Evolutionary conservation across 108 stramenopile species (phyloP).

Genomic region (Cyclotella sp.): DNA sequence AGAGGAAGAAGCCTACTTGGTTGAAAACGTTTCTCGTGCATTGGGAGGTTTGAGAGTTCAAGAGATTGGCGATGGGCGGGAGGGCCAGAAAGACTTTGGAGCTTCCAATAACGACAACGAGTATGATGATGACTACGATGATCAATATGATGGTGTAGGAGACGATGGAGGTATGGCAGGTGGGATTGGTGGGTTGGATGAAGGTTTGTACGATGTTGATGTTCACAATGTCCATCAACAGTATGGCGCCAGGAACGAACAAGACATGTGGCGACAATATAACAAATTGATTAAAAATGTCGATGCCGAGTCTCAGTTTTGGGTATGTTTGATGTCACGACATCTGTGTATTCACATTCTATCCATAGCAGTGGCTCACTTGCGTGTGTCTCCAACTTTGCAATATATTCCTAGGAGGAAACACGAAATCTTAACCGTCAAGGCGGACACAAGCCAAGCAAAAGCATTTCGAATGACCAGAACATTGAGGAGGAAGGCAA

Average conservation of each 20-base stretch:
- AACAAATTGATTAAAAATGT: constrained; percentile 67
- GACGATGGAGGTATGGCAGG: constrained; percentile 63
- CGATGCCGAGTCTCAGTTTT: constrained; percentile 73
- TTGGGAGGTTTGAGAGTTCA: constrained; percentile 18
- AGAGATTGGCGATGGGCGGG: not conserved
- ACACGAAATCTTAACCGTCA: constrained; percentile 44
- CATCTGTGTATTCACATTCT: not conserved
- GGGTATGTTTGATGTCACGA: constrained; percentile 35
- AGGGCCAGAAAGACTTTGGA: constrained; percentile 13
- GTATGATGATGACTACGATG: constrained; percentile 90
- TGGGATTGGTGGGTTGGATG: constrained; percentile 50
- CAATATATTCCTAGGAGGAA: constrained; percentile 12
- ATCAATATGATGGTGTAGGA: constrained; percentile 85
- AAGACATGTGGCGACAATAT: constrained; percentile 63
- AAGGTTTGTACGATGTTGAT: constrained; percentile 66
- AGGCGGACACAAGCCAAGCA: constrained; percentile 12
- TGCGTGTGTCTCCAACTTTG: not conserved
- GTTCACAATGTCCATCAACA: constrained; percentile 68
- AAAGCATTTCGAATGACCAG: constrained; percentile 6
- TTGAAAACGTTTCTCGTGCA: constrained; percentile 46
- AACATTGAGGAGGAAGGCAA: constrained; percentile 34
- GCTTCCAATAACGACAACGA: constrained; percentile 39
- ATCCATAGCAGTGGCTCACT: not conserved
- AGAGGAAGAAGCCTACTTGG: constrained; percentile 64
- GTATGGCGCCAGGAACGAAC: constrained; percentile 40